Evolutionary conservation across 768 basidiomycete species (phyloP).

Genomic region (Agaricus blazei): DNA sequence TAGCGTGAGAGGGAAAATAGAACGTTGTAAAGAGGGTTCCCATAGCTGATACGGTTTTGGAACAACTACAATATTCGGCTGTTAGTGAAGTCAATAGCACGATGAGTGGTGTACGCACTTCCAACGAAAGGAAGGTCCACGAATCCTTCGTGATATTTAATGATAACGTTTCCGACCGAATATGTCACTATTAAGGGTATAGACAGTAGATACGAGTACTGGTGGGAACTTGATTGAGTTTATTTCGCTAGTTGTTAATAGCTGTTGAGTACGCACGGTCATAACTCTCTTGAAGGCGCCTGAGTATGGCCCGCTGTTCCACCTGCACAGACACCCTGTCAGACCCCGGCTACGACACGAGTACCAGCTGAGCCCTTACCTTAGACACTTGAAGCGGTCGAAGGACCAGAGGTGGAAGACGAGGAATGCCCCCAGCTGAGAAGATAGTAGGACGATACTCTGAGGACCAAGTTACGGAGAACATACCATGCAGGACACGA

Average conservation of each 20-base stretch:
- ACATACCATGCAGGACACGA: conserved; percentile 46
- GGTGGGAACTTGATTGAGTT: neutral
- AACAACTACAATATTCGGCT: conserved; percentile 36
- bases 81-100: neutral
- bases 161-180: conserved; percentile 56
- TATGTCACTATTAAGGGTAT: conserved; percentile 58
- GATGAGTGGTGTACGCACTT: conserved; percentile 33
- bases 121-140: conserved; percentile 37
- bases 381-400: conserved; percentile 72
- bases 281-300: conserved; percentile 84
- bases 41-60: conserved; percentile 63
- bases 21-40: conserved; percentile 36
- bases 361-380: conserved; percentile 28
- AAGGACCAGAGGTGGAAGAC: conserved; percentile 77
- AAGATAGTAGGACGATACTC: neutral
- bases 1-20: conserved; percentile 64
- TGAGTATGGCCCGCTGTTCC: conserved; percentile 60
- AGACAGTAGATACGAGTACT: conserved; percentile 70
- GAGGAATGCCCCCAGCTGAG: conserved; percentile 56
- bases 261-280: conserved; percentile 48
- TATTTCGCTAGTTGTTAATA: neutral
- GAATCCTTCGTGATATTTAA: conserved; percentile 74
- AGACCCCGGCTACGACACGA: neutral
- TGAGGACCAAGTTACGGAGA: no score
- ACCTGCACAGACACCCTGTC: conserved; percentile 35